Percentiles rank a stretch among this genome's conserved stretches.
Evolutionary conservation across 371 early-diverging fungal species (phyloP).

Genomic region (Syncephalastrum monosporum): DNA sequence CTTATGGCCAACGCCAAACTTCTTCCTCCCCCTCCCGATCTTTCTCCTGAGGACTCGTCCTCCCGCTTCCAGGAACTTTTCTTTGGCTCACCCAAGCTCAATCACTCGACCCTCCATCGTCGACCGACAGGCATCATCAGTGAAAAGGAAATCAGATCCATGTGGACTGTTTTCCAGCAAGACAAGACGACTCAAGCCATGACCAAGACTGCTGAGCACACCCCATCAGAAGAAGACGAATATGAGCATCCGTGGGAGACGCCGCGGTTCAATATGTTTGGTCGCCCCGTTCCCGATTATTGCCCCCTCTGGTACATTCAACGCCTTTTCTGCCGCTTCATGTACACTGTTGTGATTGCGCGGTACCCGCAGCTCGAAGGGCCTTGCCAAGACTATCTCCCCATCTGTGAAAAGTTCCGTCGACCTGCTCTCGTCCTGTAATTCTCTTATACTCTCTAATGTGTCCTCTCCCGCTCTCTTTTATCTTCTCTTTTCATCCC

Average conservation of each 20-base stretch:
- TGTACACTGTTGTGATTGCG: slow-evolving; percentile 29
- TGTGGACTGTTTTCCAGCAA: too few relatives aligned
- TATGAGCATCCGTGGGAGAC: background rate
- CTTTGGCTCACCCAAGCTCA: too few relatives aligned
- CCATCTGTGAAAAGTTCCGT: slow-evolving; percentile 35
- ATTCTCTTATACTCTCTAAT: background rate
- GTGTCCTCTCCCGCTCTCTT: background rate
- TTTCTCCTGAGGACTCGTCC: too few relatives aligned
- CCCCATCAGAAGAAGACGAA: background rate
- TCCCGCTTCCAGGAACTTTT: too few relatives aligned
- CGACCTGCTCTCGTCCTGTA: slow-evolving; percentile 3
- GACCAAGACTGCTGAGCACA: too few relatives aligned
- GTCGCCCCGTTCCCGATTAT: slow-evolving; percentile 4
- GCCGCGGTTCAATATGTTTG: slow-evolving; percentile 1
- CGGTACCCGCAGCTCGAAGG: slow-evolving; percentile 31
- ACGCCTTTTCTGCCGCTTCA: slow-evolving; percentile 32
- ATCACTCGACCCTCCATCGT: too few relatives aligned
- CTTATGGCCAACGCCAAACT: slow-evolving; percentile 27
- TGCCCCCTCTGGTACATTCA: slow-evolving; percentile 37
- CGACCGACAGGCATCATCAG: too few relatives aligned
- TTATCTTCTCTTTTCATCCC: background rate
- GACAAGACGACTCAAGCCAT: too few relatives aligned
- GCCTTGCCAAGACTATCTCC: slow-evolving; percentile 26
- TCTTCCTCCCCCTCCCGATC: slow-evolving; percentile 9
- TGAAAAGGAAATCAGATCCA: too few relatives aligned